Base-by-base conservation (phyloP, 305 asterid species). In the Solanum hybrid region DNA sequence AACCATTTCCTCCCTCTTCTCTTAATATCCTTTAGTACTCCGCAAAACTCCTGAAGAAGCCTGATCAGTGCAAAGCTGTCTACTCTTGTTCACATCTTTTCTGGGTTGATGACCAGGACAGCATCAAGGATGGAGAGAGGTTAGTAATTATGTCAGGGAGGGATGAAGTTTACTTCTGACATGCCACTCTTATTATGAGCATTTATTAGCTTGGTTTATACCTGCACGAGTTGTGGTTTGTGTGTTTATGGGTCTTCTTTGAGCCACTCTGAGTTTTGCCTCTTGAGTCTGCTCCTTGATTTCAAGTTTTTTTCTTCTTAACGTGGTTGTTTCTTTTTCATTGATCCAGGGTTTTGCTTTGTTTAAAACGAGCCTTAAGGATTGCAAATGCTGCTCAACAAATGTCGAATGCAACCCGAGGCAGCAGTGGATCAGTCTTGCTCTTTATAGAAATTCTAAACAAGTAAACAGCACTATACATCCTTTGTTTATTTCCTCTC, bases 11-110 rank as follows among this genome's bases (percentile, higher is more conserved):
- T 9, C 42, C 19, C 34, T 51, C 87, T 84, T 82, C 4, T 84
- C 1, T 51, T 51, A 56, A 87, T 88, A 90, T 27, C 56, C 26
- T 90, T 36, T 91, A 98, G 99, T 98, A 98, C 93, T 95, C 99
- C 60, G 99, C 99, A 24, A 98, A 96, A 94, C 97, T 98, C 93
- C 93, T 98, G 95, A 96, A 96, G 97, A 98, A 98, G 93, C 96
- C 98, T 4, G 99, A 98, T 92, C 99, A 98, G 92, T 98, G 99
- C 92, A 94, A 98, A 93, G 99, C 99, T 82, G 99, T 98, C 79
- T 97, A 96, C 92, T 98, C 99, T 86, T 98, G 99, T 92, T 93
- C 99, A 29, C 99, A 98, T 91, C 97, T 98, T 89, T 98, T 98
- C 92, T 98, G 99, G 99, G 95, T 94, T 79, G 99, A 98, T 81